Base-by-base conservation (phyloP, 139 green algal species). In the Tetradesmus lagerheimii region DNA sequence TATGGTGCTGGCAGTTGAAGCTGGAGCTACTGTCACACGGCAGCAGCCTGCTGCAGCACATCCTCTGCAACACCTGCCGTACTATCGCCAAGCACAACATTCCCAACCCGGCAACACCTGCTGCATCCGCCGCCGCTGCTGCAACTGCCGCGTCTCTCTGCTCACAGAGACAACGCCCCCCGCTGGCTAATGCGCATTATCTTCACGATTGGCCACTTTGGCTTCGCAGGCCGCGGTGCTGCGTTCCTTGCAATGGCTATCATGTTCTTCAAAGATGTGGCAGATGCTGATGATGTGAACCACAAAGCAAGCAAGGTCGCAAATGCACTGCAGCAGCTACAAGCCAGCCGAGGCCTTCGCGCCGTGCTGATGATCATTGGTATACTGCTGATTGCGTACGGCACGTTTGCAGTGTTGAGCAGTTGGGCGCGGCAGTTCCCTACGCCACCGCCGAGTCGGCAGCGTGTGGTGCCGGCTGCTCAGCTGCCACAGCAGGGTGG, bases 301-400 rank as follows among this genome's bases (percentile, higher is more conserved):
- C 71, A 89, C n/a, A 27, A 50, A 1, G 50, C 31, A 31, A 76
- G 41, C 85, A 89, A 83, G 85, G 85, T 89, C 1, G 39, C 85
- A 15, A 89, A 89, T 41, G 85, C 85, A 12, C 85, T 89, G n/a
- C 71, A 71, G n/a, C 85, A 89, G 85, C 85, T 89, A 71, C 85
- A 89, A 74, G 41, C 29, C 4, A 47, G 31, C n/a, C 39, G 27
- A 6, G 85, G 85, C 23, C 43, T 89, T 34, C 67, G 85, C 8
- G 85, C 71, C 0, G 15, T 89, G 27, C 38, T 88, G 27, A 80
- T 80, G 64, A 88, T 88, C 6, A 41, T 88, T 31, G 83, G 83
- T 9, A 64, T 88, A 3, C 64, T 88, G 64, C 64, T 88, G 37
- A 31, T 88, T 29, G 18, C n/a, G 25, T 88, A 88, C 18, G 83